Percentiles rank a stretch among this genome's conserved stretches.
Conservation (phyloP, 2,329 filamentous ascomycete genomes). For the Xylariomycetidae sp. region DNA sequence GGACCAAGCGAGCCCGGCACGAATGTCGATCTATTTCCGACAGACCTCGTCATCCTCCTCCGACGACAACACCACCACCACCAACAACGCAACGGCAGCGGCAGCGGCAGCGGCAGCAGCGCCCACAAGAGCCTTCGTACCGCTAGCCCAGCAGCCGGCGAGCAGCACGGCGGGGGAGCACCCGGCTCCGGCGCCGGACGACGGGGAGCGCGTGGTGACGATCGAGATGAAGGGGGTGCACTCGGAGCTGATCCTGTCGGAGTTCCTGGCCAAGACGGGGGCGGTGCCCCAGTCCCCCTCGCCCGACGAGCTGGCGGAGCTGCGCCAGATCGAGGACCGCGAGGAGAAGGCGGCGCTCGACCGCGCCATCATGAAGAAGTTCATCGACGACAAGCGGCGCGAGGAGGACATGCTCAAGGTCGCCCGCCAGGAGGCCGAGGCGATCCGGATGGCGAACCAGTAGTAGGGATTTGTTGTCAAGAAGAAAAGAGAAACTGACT, state of each 20-base stretch:
- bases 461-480: too few relatives aligned
- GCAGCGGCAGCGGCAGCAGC: too few relatives aligned
- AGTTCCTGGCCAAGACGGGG: constrained; percentile 58
- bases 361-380: constrained; percentile 46
- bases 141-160: constrained; percentile 33
- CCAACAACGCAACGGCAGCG: too few relatives aligned
- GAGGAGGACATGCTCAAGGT: constrained; percentile 55
- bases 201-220: constrained; percentile 45
- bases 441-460: constrained; percentile 35
- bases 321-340: constrained; percentile 53
- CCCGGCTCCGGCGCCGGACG: constrained; percentile 43
- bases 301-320: constrained; percentile 53
- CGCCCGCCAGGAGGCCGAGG: constrained; percentile 48
- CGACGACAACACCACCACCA: constrained; percentile 9
- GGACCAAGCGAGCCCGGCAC: constrained; percentile 51
- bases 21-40: constrained; percentile 62
- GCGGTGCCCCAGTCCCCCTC: constrained; percentile 54
- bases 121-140: too few relatives aligned
- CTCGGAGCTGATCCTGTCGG: constrained; percentile 58
- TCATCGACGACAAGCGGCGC: constrained; percentile 53
- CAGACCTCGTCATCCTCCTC: constrained; percentile 21
- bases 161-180: constrained; percentile 45
- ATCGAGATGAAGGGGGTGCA: constrained; percentile 62
- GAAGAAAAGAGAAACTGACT: too few relatives aligned
- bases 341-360: constrained; percentile 48